These are phyloP conservation scores for Tuber indicum DNA, from an alignment of 495 filamentous ascomycete genomes.

Conservation along the genomic window DNA sequence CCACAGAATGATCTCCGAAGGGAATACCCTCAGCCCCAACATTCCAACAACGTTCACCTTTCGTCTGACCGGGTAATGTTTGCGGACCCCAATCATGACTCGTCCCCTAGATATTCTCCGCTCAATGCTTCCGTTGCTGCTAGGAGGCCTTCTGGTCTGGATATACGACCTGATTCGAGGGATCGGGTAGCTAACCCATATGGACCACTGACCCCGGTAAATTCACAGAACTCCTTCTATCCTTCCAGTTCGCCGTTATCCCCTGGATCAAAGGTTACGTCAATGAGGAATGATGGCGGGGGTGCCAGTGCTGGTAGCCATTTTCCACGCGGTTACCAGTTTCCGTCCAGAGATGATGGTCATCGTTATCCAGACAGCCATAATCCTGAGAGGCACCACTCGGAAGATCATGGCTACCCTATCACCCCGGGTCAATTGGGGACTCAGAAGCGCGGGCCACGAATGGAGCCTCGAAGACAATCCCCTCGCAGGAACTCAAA, in stretches of 20 bases:
- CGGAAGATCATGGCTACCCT: constrained; percentile 18
- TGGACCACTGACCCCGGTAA: constrained; percentile 3
- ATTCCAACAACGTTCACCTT: constrained; percentile 20
- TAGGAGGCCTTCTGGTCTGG: constrained; percentile 24
- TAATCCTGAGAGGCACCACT: constrained; percentile 7
- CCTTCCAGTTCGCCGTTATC: constrained; percentile 30
- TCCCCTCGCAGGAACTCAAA: constrained; percentile 15
- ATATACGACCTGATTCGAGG: constrained; percentile 19
- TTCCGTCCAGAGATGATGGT: constrained; percentile 22
- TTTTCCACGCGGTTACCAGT: constrained; percentile 23
- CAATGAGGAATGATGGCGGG: constrained; percentile 13
- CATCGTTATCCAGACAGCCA: constrained; percentile 17
- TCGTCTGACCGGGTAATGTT: constrained; percentile 21
- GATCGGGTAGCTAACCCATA: constrained; percentile 23
- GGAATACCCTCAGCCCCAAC: constrained; percentile 19
- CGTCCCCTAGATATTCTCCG: constrained; percentile 23
- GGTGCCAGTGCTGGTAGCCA: not conserved
- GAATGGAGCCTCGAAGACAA: constrained; percentile 12
- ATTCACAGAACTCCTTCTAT: constrained; percentile 24
- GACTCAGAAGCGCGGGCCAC: constrained; percentile 9
- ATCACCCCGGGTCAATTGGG: constrained; percentile 9
- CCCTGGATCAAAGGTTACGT: constrained; percentile 18
- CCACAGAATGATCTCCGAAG: constrained; percentile 24
- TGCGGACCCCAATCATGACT: constrained; percentile 24
- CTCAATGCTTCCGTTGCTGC: constrained; percentile 7